Percentiles rank a stretch among this genome's conserved stretches.
Conservation (phyloP, 2,329 filamentous ascomycete species). For the Phoma sp. region DNA sequence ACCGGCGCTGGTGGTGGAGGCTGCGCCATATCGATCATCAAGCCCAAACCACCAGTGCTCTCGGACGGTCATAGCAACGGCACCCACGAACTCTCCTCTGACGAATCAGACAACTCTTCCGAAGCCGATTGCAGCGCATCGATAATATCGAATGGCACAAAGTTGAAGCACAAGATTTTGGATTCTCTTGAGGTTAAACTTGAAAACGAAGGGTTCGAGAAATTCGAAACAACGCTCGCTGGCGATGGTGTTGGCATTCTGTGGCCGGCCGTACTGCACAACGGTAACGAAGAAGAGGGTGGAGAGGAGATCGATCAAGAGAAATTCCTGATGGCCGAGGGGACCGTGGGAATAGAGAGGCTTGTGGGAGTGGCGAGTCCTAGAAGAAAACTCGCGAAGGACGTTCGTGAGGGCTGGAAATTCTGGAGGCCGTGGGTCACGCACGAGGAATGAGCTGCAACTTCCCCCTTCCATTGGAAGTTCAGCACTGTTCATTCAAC, state of each 20-base stretch:
- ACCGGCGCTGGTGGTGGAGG: constrained; percentile 95
- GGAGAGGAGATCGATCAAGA: constrained; percentile 94
- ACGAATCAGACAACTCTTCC: constrained; percentile 36
- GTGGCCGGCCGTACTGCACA: constrained; percentile 89
- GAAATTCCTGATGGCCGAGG: constrained; percentile 83
- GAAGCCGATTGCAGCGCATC: constrained; percentile 38
- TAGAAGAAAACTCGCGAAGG: constrained; percentile 33
- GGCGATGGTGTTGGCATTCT: constrained; percentile 94
- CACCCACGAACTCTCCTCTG: constrained; percentile 28
- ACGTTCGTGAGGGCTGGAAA: constrained; percentile 51
- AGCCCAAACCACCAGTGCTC: constrained; percentile 60
- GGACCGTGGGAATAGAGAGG: constrained; percentile 83
- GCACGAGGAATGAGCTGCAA: constrained; percentile 18
- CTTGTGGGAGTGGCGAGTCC: constrained; percentile 74
- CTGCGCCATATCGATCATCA: constrained; percentile 90
- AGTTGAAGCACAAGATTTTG: constrained; percentile 55
- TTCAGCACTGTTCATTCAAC: not conserved
- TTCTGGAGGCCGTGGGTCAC: constrained; percentile 51
- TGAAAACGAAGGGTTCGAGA: constrained; percentile 71
- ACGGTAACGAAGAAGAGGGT: constrained; percentile 79
- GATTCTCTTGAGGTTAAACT: constrained; percentile 68
- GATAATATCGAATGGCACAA: constrained; percentile 42
- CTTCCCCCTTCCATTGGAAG: not conserved
- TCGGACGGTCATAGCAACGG: constrained; percentile 55
- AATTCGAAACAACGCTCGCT: constrained; percentile 88